Percentiles rank a stretch among this genome's conserved stretches.
phyloP scores from a whole-genome alignment of 192 early-diverging fungal genomes.

The Gigaspora rosea region DNA sequence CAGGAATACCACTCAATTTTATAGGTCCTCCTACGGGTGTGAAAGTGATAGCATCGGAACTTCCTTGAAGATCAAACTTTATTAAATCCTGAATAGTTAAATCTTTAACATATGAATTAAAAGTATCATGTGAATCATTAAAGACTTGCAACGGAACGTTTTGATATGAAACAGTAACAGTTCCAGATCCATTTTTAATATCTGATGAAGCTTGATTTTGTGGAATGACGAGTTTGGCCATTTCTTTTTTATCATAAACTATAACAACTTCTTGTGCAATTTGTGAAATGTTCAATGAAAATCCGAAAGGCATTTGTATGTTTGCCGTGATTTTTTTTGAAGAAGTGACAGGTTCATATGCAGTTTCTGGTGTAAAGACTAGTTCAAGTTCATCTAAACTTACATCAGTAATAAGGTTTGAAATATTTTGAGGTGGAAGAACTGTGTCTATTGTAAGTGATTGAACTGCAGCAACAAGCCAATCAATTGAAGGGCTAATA shows the following conservation, averaged over 20 bases:
- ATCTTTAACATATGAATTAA: neutral
- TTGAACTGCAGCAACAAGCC: neutral
- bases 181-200: neutral
- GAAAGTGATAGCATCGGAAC: neutral
- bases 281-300: neutral
- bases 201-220: neutral
- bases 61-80: neutral
- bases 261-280: neutral
- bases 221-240: neutral
- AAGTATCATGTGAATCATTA: neutral
- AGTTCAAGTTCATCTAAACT: neutral
- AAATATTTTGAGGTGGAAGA: neutral
- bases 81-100: neutral
- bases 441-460: neutral
- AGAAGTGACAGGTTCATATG: neutral
- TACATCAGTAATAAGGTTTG: neutral
- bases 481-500: neutral
- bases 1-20: neutral
- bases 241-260: neutral
- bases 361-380: neutral
- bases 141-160: neutral
- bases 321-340: neutral
- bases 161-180: neutral
- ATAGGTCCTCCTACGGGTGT: neutral
- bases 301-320: neutral